Base-by-base conservation (phyloP, 441 rosid species). In the Lepidium campestre region DNA sequence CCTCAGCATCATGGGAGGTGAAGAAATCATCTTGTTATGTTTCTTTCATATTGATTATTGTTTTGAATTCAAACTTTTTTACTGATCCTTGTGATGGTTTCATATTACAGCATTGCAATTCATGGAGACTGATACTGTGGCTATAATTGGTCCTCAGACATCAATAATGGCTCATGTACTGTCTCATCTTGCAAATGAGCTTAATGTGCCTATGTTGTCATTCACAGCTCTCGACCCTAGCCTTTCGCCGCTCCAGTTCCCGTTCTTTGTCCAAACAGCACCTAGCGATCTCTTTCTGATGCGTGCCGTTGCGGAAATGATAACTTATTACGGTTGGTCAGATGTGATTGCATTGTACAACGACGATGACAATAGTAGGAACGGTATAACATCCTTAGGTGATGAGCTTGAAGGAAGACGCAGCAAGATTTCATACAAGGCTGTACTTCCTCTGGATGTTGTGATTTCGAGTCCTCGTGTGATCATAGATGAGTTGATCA, bases 331-430 rank as follows among this genome's bases (percentile, higher is more conserved):
- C 50, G 82, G 89, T 41, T 94, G 99, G 99, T 74, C 79, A 18
- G 90, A 86, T 62, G 90, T 91, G 36, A 64, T 85, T 75, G 91
- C 92, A 11, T 54, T 94, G 54, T 91, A 77, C 67, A 81, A 69
- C 7, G 97, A 94, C n/a, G 99, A 94, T 74, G 97, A 94, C 75
- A 88, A 83, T 58, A 75, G 86, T 60, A 79, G 99, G 78, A 94
- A 91, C 48, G 87, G 94, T 22, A 47, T 91, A 31, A 83, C 80
- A 41, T 65, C 81, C 29, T 80, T 94, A 57, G 96, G 82, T 2
- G 89, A 89, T 66, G 81, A 86, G 73, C 96, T 94, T 35, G 81
- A 86, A 8, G 90, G 82, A 79, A 82, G 86, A 41, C 88, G 92
- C 49, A 78, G 89, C 83, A 91, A 80, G 72, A 81, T 94, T 60